Percentiles rank a stretch among this genome's conserved stretches.
These are phyloP conservation scores for Candida montana DNA, from an alignment of 805 yeast species.

Conservation along the genomic window DNA sequence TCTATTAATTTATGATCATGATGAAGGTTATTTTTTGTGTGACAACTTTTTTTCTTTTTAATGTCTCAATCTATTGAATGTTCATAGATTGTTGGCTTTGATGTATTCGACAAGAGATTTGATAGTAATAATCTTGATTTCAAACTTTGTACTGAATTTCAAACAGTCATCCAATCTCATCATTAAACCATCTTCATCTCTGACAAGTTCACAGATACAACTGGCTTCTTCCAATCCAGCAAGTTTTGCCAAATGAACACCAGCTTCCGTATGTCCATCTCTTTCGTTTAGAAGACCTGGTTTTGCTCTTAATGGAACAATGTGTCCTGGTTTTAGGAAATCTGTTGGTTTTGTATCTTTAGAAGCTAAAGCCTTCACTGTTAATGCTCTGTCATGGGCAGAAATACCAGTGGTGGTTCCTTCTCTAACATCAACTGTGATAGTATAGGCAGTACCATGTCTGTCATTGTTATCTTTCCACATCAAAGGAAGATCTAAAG, in stretches of 20 bases:
- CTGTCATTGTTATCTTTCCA: constrained; percentile 52
- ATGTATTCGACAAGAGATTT: constrained; percentile 62
- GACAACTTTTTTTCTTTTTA: too few species aligned
- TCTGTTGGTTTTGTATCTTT: constrained; percentile 51
- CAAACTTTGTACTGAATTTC: constrained; percentile 55
- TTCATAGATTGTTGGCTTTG: constrained; percentile 12
- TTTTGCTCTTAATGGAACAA: constrained; percentile 86
- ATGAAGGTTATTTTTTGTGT: too few species aligned
- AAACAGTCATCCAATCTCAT: constrained; percentile 87
- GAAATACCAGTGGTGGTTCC: constrained; percentile 97
- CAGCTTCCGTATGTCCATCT: constrained; percentile 97
- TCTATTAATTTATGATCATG: too few species aligned
- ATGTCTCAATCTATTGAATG: neutral
- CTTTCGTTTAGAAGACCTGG: constrained; percentile 78
- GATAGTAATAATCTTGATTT: constrained; percentile 71
- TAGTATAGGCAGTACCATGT: constrained; percentile 95
- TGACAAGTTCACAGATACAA: constrained; percentile 89
- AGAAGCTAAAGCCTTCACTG: constrained; percentile 68
- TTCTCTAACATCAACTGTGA: constrained; percentile 78
- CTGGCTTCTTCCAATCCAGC: constrained; percentile 82
- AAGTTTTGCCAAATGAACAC: constrained; percentile 77
- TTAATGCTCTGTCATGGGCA: constrained; percentile 87
- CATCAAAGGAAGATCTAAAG: constrained; percentile 77
- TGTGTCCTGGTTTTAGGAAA: constrained; percentile 89
- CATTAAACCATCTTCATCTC: constrained; percentile 92